phyloP scores from a whole-genome alignment of 2,329 filamentous ascomycete species.

The Lithohypha guttulata region DNA sequence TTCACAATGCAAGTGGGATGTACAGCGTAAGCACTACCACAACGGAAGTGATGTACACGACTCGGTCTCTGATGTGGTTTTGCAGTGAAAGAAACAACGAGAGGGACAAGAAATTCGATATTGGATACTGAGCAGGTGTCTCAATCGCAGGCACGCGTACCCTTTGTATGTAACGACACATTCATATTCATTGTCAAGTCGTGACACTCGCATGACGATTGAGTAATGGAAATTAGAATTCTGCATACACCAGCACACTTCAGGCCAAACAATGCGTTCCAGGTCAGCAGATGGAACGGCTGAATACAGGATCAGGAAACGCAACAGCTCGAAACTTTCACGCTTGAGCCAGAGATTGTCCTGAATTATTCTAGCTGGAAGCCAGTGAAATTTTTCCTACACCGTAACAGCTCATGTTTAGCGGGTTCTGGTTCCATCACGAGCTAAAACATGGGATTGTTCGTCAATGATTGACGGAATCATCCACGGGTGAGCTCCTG shows the following conservation, averaged over 20 bases:
- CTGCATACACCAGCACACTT: not conserved
- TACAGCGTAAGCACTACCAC: too few relatives aligned
- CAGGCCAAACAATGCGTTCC: not conserved
- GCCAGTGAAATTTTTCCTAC: conserved; percentile 2
- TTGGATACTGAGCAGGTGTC: too few relatives aligned
- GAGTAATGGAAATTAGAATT: conserved; percentile 8
- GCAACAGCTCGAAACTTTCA: conserved; percentile 6
- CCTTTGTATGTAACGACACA: conserved; percentile 5
- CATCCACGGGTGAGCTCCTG: too few relatives aligned
- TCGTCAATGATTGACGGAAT: too few relatives aligned
- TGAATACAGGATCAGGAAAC: not conserved
- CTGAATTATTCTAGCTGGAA: not conserved
- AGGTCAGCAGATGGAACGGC: conserved; percentile 3
- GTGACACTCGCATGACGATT: conserved; percentile 5
- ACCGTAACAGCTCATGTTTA: too few relatives aligned
- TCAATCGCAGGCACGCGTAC: not conserved
- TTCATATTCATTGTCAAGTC: not conserved
- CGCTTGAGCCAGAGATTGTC: not conserved
- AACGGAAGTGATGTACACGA: too few relatives aligned
- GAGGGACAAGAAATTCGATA: too few relatives aligned
- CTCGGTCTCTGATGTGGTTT: too few relatives aligned
- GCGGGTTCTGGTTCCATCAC: too few relatives aligned
- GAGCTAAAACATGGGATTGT: too few relatives aligned
- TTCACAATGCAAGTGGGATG: too few relatives aligned
- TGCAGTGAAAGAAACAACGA: too few relatives aligned